Conservation (phyloP, 2,329 filamentous ascomycete genomes). For the Ophiostoma sp. region DNA sequence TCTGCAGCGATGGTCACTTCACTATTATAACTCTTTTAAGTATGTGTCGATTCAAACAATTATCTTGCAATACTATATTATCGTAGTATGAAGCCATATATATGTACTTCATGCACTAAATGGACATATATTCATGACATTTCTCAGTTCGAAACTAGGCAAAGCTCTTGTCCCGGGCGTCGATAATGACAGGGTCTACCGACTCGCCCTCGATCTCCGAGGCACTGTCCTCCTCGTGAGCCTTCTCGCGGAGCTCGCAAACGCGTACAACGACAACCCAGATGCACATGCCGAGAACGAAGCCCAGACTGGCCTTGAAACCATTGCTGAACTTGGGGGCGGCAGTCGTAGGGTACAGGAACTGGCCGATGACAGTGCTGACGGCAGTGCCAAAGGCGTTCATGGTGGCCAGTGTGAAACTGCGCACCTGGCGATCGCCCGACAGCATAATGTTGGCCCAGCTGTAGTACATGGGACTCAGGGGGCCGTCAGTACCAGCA, state of each 20-base stretch:
- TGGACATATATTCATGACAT: not conserved
- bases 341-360: slow-evolving; percentile 34
- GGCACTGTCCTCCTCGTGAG: not conserved
- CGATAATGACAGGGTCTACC: not conserved
- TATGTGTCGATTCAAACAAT: not conserved
- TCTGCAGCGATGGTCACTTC: not conserved
- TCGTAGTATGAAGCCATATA: not conserved
- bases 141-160: not conserved
- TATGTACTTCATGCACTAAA: not conserved
- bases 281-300: slow-evolving; percentile 21
- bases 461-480: slow-evolving; percentile 34
- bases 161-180: slow-evolving; percentile 8
- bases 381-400: slow-evolving; percentile 34
- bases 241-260: slow-evolving; percentile 18
- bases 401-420: slow-evolving; percentile 29
- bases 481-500: slow-evolving; percentile 35
- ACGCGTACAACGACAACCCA: slow-evolving; percentile 23
- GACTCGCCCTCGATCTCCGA: not conserved
- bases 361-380: slow-evolving; percentile 34
- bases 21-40: not conserved
- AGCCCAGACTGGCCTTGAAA: slow-evolving; percentile 32
- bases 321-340: slow-evolving; percentile 33
- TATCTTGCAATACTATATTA: not conserved
- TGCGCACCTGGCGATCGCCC: slow-evolving; percentile 28
- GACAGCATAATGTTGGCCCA: slow-evolving; percentile 30